phyloP scores from a whole-genome alignment of 2,329 filamentous ascomycete species.

The Metarhizium album region DNA sequence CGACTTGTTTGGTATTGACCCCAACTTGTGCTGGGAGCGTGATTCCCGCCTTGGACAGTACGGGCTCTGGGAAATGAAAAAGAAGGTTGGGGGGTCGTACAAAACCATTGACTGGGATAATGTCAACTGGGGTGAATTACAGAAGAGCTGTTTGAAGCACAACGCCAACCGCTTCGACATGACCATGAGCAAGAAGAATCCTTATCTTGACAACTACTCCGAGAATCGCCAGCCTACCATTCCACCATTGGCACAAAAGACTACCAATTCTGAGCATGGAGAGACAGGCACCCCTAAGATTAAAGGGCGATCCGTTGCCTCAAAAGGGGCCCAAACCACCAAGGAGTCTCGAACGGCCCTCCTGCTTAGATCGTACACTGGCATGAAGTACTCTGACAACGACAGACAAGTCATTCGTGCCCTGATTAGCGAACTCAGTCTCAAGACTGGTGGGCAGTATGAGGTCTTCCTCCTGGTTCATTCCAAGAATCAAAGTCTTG shows the following conservation, averaged over 20 bases:
- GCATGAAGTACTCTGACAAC: slow-evolving; percentile 66
- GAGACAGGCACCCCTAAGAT: slow-evolving; percentile 6
- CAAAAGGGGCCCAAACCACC: slow-evolving; percentile 13
- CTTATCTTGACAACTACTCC: slow-evolving; percentile 31
- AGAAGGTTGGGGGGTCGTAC: slow-evolving; percentile 29
- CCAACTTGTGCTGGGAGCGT: slow-evolving; percentile 55
- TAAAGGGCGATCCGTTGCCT: slow-evolving; percentile 7
- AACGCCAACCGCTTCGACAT: slow-evolving; percentile 56
- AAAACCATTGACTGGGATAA: slow-evolving; percentile 46
- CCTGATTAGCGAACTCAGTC: slow-evolving; percentile 64
- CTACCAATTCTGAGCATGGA: neutral
- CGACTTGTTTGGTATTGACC: slow-evolving; percentile 47
- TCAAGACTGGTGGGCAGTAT: slow-evolving; percentile 71
- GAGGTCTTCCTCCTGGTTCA: slow-evolving; percentile 72
- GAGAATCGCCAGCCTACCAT: slow-evolving; percentile 16
- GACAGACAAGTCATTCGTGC: slow-evolving; percentile 71
- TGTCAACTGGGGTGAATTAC: slow-evolving; percentile 61
- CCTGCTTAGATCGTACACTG: slow-evolving; percentile 64
- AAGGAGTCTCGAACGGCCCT: slow-evolving; percentile 55
- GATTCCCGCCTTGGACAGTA: slow-evolving; percentile 60
- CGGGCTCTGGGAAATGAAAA: slow-evolving; percentile 39
- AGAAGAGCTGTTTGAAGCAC: slow-evolving; percentile 51
- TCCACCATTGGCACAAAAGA: slow-evolving; percentile 8
- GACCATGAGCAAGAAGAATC: slow-evolving; percentile 29
- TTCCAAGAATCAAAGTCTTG: slow-evolving; percentile 51